These are phyloP conservation scores for Rhodamnia argentea DNA, from an alignment of 345 rosid species.

Conservation along the genomic window DNA sequence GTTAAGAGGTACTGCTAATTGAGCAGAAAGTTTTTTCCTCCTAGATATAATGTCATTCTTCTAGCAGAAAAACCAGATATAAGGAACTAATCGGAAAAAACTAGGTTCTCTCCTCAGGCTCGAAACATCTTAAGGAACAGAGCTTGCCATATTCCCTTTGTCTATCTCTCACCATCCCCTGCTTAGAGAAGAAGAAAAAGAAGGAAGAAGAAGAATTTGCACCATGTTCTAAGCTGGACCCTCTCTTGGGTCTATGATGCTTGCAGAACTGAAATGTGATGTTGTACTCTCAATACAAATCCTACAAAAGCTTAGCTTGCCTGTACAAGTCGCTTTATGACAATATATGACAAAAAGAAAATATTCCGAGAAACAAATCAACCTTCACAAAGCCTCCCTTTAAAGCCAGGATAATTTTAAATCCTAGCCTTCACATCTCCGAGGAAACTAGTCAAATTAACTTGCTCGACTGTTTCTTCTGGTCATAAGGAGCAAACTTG, in stretches of 20 bases:
- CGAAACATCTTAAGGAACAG: neutral
- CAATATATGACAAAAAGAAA: constrained; percentile 13
- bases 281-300: neutral
- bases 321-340: constrained; percentile 31
- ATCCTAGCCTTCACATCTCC: neutral
- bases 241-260: neutral
- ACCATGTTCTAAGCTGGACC: neutral
- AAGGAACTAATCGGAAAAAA: neutral
- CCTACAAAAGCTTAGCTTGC: neutral
- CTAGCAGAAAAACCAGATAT: neutral
- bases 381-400: constrained; percentile 8
- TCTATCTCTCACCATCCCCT: neutral
- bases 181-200: neutral
- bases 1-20: neutral
- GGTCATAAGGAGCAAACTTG: constrained; percentile 7
- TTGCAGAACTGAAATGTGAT: neutral
- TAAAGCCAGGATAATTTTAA: constrained; percentile 7
- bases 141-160: neutral
- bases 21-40: neutral
- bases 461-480: constrained; percentile 3
- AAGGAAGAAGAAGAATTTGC: neutral
- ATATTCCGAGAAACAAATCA: constrained; percentile 24
- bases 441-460: neutral
- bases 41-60: neutral
- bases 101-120: neutral